These are phyloP conservation scores for Suillus variegatus DNA, from an alignment of 768 basidiomycete species.

Conservation along the genomic window DNA sequence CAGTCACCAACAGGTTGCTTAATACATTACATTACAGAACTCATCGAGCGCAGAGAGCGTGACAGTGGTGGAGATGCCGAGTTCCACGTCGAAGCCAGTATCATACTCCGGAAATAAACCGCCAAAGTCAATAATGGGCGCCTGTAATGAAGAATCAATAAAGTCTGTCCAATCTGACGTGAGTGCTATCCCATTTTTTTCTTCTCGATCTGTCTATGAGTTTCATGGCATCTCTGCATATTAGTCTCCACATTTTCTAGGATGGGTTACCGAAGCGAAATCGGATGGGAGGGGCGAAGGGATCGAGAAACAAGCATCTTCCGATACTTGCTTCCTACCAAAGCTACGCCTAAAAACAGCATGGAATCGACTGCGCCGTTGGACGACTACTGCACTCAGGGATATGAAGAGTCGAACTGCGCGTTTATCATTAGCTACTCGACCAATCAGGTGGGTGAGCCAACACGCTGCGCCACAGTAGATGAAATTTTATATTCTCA, in stretches of 20 bases:
- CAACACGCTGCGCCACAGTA: background rate
- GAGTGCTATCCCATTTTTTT: background rate
- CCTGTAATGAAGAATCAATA: background rate
- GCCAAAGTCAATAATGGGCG: background rate
- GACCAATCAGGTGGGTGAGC: background rate
- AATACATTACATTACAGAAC: background rate
- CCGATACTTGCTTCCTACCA: background rate
- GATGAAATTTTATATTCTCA: background rate
- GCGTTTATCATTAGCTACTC: background rate
- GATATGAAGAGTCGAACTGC: background rate
- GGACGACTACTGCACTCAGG: constrained; percentile 1
- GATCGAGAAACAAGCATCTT: background rate
- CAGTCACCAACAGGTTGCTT: background rate
- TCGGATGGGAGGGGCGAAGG: background rate
- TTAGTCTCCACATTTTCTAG: background rate
- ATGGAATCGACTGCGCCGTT: constrained; percentile 2
- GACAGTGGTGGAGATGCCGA: background rate
- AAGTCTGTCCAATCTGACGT: background rate
- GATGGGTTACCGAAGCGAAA: no score
- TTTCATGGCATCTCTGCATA: background rate
- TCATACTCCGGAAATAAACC: background rate
- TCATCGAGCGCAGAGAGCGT: background rate
- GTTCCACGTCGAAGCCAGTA: background rate
- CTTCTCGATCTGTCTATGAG: background rate
- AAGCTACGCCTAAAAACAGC: background rate